phyloP scores from a whole-genome alignment of 2,329 filamentous ascomycete genomes.

The Paraconiothyrium brasiliense region DNA sequence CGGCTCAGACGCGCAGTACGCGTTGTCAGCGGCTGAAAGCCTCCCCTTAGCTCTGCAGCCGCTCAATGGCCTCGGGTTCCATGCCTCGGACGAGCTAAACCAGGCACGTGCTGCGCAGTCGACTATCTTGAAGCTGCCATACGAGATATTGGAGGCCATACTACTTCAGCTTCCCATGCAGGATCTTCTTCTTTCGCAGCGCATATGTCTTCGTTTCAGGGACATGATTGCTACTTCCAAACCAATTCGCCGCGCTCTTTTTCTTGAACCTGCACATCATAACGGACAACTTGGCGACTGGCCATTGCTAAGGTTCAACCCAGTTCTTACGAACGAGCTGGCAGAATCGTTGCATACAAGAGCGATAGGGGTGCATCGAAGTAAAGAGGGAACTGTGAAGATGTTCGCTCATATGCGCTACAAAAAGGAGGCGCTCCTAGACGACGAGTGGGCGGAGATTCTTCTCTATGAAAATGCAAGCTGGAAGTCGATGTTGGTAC shows the following conservation, averaged over 20 bases:
- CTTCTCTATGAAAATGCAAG: slow-evolving; percentile 18
- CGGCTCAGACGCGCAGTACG: not conserved
- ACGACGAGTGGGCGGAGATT: slow-evolving; percentile 11
- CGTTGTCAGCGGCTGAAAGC: not conserved
- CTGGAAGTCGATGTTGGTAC: slow-evolving; percentile 23
- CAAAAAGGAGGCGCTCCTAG: slow-evolving; percentile 10
- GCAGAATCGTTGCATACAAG: slow-evolving; percentile 17
- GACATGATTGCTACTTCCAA: slow-evolving; percentile 19
- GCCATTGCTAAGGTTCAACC: slow-evolving; percentile 21
- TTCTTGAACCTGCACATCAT: slow-evolving; percentile 23
- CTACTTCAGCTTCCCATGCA: slow-evolving; percentile 20
- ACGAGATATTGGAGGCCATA: slow-evolving; percentile 21
- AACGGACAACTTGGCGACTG: slow-evolving; percentile 15
- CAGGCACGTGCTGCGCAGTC: not conserved
- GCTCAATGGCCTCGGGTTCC: not conserved
- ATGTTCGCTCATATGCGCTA: slow-evolving; percentile 23
- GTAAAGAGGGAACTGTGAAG: slow-evolving; percentile 18
- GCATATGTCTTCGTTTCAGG: slow-evolving; percentile 19
- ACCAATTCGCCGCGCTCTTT: slow-evolving; percentile 20
- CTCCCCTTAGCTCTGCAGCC: slow-evolving; percentile 8
- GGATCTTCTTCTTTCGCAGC: slow-evolving; percentile 23
- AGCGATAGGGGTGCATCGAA: slow-evolving; percentile 19
- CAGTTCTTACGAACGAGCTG: slow-evolving; percentile 17
- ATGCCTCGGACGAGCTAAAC: not conserved
- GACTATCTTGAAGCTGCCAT: slow-evolving; percentile 13